Evolutionary conservation across 805 yeast genomes (phyloP), one percentile per base, ranked within the genome.

Genomic region (Kuraishia capsulata): DNA sequence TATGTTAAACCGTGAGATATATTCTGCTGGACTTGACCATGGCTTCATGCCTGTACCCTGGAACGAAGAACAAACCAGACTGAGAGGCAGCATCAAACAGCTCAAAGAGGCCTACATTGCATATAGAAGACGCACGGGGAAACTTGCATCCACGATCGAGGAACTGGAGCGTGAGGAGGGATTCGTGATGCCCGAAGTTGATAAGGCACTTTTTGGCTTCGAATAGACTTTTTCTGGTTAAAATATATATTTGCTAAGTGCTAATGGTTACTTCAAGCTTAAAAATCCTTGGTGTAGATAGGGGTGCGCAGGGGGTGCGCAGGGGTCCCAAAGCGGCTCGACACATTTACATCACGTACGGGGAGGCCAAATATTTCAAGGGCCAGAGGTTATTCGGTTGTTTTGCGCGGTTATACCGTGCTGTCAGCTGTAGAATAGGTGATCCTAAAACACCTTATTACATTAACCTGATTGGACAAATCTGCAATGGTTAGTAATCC

Each of bases 11-110:
- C 42, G 48, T 14, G 64, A 65, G 42, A 55, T 54, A 33, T 59
- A 42, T 31, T 44, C 44, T 37, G 63, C 55, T 33, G 61, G 63
- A 35, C n/a, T n/a, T n/a, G 62, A 61, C 26, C 48, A 52, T 16
- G 79, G 78, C 0, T 65, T 70, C 43, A 48, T 61, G 30, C 78
- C 81, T 0, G 70, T 67, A 35, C 62, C 62, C 36, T 76, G 82
- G 83, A 67, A 62, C 42, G 63, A 62, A 29, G 65, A 59, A 37
- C 73, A 69, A 45, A 57, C 61, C 14, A 53, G 56, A 20, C 50
- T 70, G 19, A 58, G 78, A 50, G 64, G 65, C 4, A 59, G 65
- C 21, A 60, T 69, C 19, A 68, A 68, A 42, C 45, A 47, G 6
- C 53, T 72, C 37, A 72, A 72, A 47, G 71, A 64, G 39, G 68